Conservation (phyloP, 2,329 filamentous ascomycete species). For the Nectriaceae sp. region DNA sequence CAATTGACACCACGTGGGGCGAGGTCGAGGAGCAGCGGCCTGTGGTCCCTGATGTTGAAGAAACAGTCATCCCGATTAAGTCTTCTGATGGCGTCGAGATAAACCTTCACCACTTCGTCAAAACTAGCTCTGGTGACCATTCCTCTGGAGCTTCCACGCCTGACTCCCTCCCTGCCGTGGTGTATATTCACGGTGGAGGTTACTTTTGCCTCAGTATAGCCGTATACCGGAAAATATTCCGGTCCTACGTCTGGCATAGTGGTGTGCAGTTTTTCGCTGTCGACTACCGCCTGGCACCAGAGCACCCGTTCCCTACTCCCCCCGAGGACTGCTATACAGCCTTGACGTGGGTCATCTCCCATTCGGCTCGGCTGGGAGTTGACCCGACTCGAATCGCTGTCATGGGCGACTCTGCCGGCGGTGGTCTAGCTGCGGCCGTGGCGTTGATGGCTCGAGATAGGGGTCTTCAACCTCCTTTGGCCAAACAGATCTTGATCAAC, state of each 20-base stretch:
- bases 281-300: not conserved
- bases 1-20: too few relatives aligned
- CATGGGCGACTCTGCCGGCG: constrained; percentile 46
- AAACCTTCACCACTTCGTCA: not conserved
- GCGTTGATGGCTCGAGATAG: constrained; percentile 40
- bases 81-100: not conserved
- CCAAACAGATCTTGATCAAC: constrained; percentile 44
- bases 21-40: too few relatives aligned
- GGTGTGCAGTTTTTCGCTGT: not conserved
- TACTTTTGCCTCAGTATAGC: not conserved
- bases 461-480: constrained; percentile 28
- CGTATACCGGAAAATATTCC: not conserved
- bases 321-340: constrained; percentile 30
- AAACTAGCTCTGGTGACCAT: not conserved
- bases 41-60: too few relatives aligned
- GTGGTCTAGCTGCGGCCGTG: constrained; percentile 40
- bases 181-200: not conserved
- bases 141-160: too few relatives aligned
- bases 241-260: too few relatives aligned
- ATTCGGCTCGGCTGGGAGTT: constrained; percentile 41
- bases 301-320: constrained; percentile 18
- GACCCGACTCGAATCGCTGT: constrained; percentile 42
- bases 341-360: constrained; percentile 37
- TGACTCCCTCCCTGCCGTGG: not conserved
- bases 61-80: too few relatives aligned